These are phyloP conservation scores for Adansonia gregorii DNA, from an alignment of 441 rosid genomes.

Conservation along the genomic window DNA sequence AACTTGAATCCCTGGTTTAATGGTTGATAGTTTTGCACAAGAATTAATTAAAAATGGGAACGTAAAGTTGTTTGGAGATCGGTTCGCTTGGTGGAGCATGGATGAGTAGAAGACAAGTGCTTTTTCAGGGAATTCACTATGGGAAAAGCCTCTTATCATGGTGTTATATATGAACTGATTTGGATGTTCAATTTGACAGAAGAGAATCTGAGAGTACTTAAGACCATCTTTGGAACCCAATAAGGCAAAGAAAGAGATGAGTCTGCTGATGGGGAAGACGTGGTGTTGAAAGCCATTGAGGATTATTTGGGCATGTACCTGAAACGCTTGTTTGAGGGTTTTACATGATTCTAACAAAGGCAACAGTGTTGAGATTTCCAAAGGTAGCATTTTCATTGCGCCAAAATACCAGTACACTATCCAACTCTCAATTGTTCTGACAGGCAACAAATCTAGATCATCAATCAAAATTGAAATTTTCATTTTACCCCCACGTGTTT, in stretches of 20 bases:
- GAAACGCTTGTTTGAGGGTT: constrained; percentile 36
- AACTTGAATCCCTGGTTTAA: constrained; percentile 36
- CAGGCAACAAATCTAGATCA: neutral
- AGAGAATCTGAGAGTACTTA: constrained; percentile 35
- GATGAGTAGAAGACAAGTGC: constrained; percentile 34
- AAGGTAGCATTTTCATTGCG: constrained; percentile 25
- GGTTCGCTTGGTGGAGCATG: constrained; percentile 30
- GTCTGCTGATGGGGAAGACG: constrained; percentile 34
- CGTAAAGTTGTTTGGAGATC: constrained; percentile 42
- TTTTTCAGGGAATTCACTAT: constrained; percentile 32
- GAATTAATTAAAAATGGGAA: constrained; percentile 44
- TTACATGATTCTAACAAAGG: constrained; percentile 39
- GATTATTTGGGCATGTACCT: constrained; percentile 41
- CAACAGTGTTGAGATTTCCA: constrained; percentile 7
- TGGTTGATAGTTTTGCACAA: constrained; percentile 33
- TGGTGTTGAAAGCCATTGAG: constrained; percentile 32
- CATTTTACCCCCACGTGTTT: neutral
- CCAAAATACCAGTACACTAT: neutral
- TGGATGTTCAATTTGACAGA: constrained; percentile 35
- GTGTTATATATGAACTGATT: constrained; percentile 43
- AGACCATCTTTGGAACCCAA: constrained; percentile 35
- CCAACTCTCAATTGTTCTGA: neutral
- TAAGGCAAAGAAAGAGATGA: constrained; percentile 40
- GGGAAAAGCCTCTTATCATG: constrained; percentile 45
- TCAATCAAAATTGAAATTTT: neutral